A percentile compares a stretch with the other conserved stretches of the same genome.
Evolutionary conservation across 257 asterid genomes (phyloP).

Genomic region (Gardenia jasminoides): DNA sequence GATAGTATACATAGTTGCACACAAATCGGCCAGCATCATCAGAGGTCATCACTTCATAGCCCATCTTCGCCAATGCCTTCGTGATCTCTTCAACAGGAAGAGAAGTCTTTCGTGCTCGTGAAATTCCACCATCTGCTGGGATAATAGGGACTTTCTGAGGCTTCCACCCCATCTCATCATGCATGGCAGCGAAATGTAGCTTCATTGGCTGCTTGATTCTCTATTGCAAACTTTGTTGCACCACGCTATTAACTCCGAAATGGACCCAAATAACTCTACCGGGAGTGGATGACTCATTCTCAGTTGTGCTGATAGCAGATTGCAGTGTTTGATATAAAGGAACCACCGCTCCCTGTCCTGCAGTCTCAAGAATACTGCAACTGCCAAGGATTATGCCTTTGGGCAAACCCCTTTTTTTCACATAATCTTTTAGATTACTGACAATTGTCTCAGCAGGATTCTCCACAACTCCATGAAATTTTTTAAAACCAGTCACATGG

Average conservation of each 20-base stretch:
- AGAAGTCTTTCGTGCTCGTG: slow-evolving; percentile 53
- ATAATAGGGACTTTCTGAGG: slow-evolving; percentile 77
- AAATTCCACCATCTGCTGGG: slow-evolving; percentile 51
- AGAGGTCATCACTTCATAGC: slow-evolving; percentile 74
- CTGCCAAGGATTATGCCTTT: slow-evolving; percentile 87
- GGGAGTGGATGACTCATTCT: slow-evolving; percentile 37
- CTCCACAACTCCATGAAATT: slow-evolving; percentile 90
- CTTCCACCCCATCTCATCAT: slow-evolving; percentile 99
- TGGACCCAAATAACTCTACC: slow-evolving; percentile 81
- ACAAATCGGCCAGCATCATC: slow-evolving; percentile 96
- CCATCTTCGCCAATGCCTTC: slow-evolving; percentile 67
- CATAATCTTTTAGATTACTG: slow-evolving; percentile 62
- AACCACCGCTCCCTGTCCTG: slow-evolving; percentile 81
- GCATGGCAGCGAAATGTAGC: slow-evolving; percentile 99
- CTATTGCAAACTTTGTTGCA: slow-evolving; percentile 89
- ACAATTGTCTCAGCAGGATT: slow-evolving; percentile 94
- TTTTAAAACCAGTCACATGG: slow-evolving; percentile 89
- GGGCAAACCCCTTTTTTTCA: slow-evolving; percentile 70
- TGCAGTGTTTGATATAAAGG: slow-evolving; percentile 86
- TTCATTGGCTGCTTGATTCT: slow-evolving; percentile 88
- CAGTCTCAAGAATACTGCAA: slow-evolving; percentile 88
- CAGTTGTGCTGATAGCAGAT: slow-evolving; percentile 51
- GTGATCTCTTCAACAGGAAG: slow-evolving; percentile 74
- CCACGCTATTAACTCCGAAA: slow-evolving; percentile 98
- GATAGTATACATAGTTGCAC: slow-evolving; percentile 94